Conservation (phyloP, 2,329 filamentous ascomycete species). For the Sporothrix globosa region DNA sequence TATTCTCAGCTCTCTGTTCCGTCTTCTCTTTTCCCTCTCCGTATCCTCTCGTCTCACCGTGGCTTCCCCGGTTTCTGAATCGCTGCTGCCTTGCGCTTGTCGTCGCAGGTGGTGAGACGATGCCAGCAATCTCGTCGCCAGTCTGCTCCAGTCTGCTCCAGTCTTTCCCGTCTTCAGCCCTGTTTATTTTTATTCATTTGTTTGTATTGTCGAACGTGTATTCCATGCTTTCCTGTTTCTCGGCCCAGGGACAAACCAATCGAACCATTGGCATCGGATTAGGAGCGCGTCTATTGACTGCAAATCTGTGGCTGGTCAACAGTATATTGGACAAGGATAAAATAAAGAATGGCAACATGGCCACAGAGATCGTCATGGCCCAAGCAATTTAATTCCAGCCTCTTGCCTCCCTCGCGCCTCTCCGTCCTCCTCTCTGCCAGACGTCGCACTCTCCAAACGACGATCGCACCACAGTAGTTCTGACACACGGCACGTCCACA, state of each 20-base stretch:
- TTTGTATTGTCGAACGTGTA: background rate
- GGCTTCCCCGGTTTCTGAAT: background rate
- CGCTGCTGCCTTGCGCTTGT: conserved; percentile 20
- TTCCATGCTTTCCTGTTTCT: no score
- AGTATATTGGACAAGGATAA: background rate
- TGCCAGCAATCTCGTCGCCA: background rate
- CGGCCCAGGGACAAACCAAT: no score
- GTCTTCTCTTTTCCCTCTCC: background rate
- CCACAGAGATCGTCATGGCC: no score
- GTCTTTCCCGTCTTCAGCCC: background rate
- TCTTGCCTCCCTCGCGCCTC: no score
- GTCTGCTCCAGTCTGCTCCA: background rate
- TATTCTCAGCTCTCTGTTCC: background rate
- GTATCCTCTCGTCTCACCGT: background rate
- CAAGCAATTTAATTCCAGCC: no score
- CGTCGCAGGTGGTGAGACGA: background rate
- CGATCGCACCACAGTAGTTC: no score
- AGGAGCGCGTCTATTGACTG: background rate
- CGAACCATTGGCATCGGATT: background rate
- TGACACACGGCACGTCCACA: no score
- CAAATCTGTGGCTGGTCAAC: background rate
- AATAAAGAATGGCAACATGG: background rate
- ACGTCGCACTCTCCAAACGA: no score
- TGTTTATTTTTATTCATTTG: background rate
- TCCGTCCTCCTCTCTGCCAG: no score